Evolutionary conservation across 2,329 filamentous ascomycete genomes (phyloP).

Genomic region (Sordariomycetes sp.): DNA sequence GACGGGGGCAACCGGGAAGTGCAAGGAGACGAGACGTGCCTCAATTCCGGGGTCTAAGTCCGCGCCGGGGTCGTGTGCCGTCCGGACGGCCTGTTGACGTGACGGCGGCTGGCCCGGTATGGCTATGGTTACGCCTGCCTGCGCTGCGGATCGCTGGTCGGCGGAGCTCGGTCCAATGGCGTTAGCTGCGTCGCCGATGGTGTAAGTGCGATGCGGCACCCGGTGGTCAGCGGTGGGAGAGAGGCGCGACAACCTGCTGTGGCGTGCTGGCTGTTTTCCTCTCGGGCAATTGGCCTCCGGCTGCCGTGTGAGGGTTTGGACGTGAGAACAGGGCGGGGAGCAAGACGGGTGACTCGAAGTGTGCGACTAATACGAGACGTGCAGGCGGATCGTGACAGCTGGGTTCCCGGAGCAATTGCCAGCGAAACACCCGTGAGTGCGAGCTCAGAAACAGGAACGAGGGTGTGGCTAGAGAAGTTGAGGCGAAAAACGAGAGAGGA

Average conservation of each 20-base stretch:
- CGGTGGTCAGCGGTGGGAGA: background rate
- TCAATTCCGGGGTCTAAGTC: background rate
- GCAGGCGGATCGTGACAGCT: too few relatives aligned
- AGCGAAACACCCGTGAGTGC: too few relatives aligned
- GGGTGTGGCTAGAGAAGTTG: background rate
- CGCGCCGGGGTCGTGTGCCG: background rate
- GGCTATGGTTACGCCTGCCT: background rate
- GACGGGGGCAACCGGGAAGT: background rate
- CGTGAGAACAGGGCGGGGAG: background rate
- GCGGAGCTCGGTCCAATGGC: background rate
- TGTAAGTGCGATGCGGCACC: background rate
- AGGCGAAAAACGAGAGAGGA: background rate
- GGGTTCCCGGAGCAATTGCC: too few relatives aligned
- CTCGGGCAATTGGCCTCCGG: background rate
- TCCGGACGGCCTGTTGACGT: background rate
- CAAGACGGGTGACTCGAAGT: background rate
- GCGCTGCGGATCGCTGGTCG: too few relatives aligned
- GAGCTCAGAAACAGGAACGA: background rate
- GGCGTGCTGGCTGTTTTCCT: background rate
- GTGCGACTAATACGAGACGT: background rate
- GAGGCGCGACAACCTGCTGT: background rate
- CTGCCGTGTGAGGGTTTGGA: background rate
- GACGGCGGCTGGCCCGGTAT: background rate
- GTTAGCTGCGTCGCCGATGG: constrained; percentile 3
- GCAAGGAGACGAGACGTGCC: background rate